Evolutionary conservation across 345 rosid genomes (phyloP).

Genomic region (Psidium friedrichsthalianum): DNA sequence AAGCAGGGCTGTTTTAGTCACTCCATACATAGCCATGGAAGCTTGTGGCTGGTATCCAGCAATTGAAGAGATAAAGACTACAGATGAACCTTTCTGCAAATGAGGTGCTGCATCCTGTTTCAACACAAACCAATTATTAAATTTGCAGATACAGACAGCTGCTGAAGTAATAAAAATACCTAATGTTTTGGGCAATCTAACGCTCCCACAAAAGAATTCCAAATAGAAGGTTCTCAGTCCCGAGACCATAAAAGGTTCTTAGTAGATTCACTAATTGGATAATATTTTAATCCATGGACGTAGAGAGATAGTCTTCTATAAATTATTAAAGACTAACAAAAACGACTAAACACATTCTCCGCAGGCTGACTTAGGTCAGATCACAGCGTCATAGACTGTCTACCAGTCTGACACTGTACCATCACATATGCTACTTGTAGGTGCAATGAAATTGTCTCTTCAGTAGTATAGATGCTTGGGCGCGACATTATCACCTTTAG

Average conservation of each 20-base stretch:
- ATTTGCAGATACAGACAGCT: not conserved
- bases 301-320: not conserved
- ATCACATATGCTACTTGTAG: not conserved
- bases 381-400: not conserved
- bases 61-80: constrained; percentile 67
- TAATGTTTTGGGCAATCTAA: not conserved
- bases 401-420: not conserved
- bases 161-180: not conserved
- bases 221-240: not conserved
- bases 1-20: constrained; percentile 86
- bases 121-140: not conserved
- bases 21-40: constrained; percentile 81
- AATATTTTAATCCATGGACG: not conserved
- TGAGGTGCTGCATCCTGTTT: constrained; percentile 73
- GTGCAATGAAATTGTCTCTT: not conserved
- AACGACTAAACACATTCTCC: not conserved
- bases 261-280: not conserved
- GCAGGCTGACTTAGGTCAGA: not conserved
- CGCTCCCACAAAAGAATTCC: not conserved
- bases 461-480: not conserved
- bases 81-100: constrained; percentile 65
- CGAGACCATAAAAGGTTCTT: not conserved
- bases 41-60: constrained; percentile 53
- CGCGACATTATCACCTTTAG: constrained; percentile 31
- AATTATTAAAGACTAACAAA: not conserved